Conservation (phyloP, 345 rosid genomes). For the Xanthoceras sorbifolium region DNA sequence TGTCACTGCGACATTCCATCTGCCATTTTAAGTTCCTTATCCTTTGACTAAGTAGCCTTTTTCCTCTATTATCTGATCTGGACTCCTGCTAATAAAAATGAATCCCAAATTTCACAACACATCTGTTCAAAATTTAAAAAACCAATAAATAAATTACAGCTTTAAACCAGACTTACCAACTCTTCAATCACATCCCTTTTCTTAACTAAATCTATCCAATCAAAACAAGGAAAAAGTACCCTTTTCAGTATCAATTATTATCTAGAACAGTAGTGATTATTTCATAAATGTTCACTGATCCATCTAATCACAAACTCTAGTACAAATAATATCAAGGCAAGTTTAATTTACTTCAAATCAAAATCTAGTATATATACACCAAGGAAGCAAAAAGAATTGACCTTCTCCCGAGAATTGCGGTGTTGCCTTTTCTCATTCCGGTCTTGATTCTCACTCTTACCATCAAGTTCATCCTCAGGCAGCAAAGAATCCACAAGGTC, state of each 20-base stretch:
- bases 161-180: slow-evolving; percentile 1
- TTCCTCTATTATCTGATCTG: slow-evolving; percentile 82
- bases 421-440: slow-evolving; percentile 46
- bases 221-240: not conserved
- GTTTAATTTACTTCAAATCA: slow-evolving; percentile 4
- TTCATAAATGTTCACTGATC: not conserved
- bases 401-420: slow-evolving; percentile 51
- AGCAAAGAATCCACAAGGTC: slow-evolving; percentile 53
- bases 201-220: not conserved
- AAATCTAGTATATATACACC: not conserved
- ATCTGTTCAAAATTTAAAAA: not conserved
- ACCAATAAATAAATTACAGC: not conserved
- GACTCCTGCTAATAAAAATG: slow-evolving; percentile 58
- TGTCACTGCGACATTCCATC: slow-evolving; percentile 65
- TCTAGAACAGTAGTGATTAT: not conserved
- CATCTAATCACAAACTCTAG: not conserved
- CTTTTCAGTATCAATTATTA: not conserved
- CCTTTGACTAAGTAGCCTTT: slow-evolving; percentile 62
- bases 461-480: slow-evolving; percentile 54
- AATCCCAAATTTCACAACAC: slow-evolving; percentile 14
- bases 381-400: slow-evolving; percentile 14
- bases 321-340: not conserved
- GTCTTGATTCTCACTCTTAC: slow-evolving; percentile 40
- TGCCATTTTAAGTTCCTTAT: slow-evolving; percentile 56
- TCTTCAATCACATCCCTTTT: not conserved